Conservation (phyloP, 2,329 filamentous ascomycete species). For the Fusarium virguliforme region DNA sequence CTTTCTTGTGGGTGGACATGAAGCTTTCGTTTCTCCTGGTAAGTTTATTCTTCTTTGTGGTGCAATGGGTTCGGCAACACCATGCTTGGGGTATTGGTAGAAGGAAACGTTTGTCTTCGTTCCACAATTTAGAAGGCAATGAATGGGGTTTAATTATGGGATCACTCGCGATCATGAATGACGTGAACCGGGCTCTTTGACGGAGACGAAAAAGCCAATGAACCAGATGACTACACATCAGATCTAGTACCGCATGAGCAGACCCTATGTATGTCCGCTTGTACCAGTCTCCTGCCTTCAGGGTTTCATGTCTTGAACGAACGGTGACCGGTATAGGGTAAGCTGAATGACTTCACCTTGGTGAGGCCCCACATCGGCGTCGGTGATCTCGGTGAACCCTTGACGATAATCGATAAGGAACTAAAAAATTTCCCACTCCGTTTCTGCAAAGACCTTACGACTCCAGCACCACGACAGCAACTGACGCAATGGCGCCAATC, state of each 20-base stretch:
- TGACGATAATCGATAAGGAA: slow-evolving; percentile 43
- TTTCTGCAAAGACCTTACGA: slow-evolving; percentile 33
- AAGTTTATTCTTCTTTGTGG: not conserved
- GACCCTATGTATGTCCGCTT: too few relatives aligned
- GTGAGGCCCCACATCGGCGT: slow-evolving; percentile 27
- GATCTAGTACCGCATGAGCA: not conserved
- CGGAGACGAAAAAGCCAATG: too few relatives aligned
- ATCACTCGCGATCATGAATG: not conserved
- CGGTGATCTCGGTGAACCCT: slow-evolving; percentile 43
- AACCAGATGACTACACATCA: not conserved
- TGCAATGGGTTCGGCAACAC: not conserved
- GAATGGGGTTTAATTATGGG: not conserved
- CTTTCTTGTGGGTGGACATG: not conserved
- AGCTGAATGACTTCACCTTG: not conserved
- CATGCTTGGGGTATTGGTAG: not conserved
- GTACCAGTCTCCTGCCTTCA: not conserved
- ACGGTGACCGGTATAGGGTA: slow-evolving; percentile 14
- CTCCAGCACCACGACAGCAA: slow-evolving; percentile 35
- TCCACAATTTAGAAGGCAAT: not conserved
- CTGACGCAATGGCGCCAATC: slow-evolving; percentile 55
- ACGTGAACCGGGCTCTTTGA: not conserved
- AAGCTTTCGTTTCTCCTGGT: not conserved
- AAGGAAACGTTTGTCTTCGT: not conserved
- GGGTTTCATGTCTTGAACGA: not conserved
- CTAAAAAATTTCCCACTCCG: slow-evolving; percentile 43